Evolutionary conservation across 2,329 filamentous ascomycete species (phyloP).

Genomic region (Clonostachys rosea): DNA sequence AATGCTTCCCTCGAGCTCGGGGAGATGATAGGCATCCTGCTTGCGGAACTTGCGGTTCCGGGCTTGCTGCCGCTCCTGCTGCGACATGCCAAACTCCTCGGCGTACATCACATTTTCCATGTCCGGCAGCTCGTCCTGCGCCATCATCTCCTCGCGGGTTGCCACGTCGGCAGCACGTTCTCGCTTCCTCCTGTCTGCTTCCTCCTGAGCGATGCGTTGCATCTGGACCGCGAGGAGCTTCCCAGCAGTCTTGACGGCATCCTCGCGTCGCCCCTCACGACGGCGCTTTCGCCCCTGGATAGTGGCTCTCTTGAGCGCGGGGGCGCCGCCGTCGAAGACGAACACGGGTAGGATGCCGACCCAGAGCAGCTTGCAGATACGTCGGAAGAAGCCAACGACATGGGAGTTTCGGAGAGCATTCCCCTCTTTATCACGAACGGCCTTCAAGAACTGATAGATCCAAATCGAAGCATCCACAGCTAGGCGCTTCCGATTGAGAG

Average conservation of each 20-base stretch:
- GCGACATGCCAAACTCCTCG: conserved; percentile 80
- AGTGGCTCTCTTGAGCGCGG: conserved; percentile 84
- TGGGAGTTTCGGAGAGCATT: conserved; percentile 95
- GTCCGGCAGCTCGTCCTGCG: conserved; percentile 55
- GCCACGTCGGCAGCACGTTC: conserved; percentile 36
- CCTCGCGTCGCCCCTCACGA: conserved; percentile 84
- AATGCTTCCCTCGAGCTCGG: conserved; percentile 75
- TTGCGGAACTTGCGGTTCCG: conserved; percentile 69
- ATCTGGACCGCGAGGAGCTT: conserved; percentile 92
- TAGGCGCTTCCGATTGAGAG: conserved; percentile 91
- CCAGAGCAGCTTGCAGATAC: conserved; percentile 96
- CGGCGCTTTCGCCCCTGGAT: conserved; percentile 74
- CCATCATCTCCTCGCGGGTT: conserved; percentile 12
- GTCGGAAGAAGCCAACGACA: conserved; percentile 94
- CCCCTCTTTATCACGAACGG: conserved; percentile 96
- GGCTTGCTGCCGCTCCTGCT: conserved; percentile 67
- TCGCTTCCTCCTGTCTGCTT: conserved; percentile 56
- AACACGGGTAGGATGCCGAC: conserved; percentile 96
- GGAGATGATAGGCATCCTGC: conserved; percentile 92
- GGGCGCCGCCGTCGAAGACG: conserved; percentile 95
- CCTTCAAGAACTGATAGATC: conserved; percentile 99
- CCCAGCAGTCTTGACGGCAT: conserved; percentile 87
- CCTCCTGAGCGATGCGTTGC: conserved; percentile 84
- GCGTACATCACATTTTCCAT: conserved; percentile 75
- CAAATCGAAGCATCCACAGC: conserved; percentile 98